These are phyloP conservation scores for Ustanciosporium gigantosporum DNA, from an alignment of 1,284 basidiomycete genomes.

Conservation along the genomic window DNA sequence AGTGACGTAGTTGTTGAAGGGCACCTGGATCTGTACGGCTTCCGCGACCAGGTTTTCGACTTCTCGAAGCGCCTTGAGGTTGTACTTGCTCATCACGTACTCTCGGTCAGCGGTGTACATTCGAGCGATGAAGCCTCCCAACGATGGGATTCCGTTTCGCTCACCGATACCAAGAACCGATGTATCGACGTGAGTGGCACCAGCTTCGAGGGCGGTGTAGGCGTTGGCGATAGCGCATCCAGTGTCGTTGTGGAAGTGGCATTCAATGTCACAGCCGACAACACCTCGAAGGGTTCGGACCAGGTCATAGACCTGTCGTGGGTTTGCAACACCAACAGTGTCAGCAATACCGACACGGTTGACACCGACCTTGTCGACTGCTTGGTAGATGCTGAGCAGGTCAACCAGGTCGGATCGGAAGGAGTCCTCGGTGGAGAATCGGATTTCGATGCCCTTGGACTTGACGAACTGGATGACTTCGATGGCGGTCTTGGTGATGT, in stretches of 20 bases:
- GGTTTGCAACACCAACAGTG: constrained; percentile 98
- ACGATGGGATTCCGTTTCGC: constrained; percentile 97
- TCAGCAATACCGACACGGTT: constrained; percentile 99
- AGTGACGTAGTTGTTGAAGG: constrained; percentile 85
- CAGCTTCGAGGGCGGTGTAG: constrained; percentile 96
- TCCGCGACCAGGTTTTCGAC: constrained; percentile 99
- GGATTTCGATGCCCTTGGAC: constrained; percentile 98
- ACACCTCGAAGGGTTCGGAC: constrained; percentile 94
- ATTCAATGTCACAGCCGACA: constrained; percentile 77
- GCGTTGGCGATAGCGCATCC: constrained; percentile 93
- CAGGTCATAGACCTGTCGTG: constrained; percentile 97
- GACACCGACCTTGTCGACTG: constrained; percentile 99
- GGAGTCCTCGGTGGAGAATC: constrained; percentile 99
- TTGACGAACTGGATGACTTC: constrained; percentile 99
- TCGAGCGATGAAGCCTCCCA: constrained; percentile 94
- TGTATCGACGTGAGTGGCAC: constrained; percentile 93
- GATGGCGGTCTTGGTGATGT: constrained; percentile 96
- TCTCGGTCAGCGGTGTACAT: constrained; percentile 83
- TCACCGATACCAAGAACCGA: constrained; percentile 94
- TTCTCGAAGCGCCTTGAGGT: constrained; percentile 93
- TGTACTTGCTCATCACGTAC: constrained; percentile 99
- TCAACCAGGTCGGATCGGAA: constrained; percentile 99
- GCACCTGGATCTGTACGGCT: constrained; percentile 95
- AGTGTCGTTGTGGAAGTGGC: constrained; percentile 98
- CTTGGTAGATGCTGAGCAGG: constrained; percentile 97